phyloP scores from a whole-genome alignment of 2,329 filamentous ascomycete species.

The Fusarium citri region DNA sequence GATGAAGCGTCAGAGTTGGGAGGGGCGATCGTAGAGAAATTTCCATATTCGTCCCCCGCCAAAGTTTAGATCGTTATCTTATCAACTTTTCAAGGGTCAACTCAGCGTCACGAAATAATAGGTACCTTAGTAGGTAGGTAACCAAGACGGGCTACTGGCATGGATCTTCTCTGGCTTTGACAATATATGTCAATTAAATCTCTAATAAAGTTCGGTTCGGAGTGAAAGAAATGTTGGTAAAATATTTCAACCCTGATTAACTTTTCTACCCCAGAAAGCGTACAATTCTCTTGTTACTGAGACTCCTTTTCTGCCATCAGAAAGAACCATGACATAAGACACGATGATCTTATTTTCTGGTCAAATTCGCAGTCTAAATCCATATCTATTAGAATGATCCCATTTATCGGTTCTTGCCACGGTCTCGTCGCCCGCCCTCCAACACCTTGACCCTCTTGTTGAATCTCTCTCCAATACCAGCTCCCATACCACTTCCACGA shows the following conservation, averaged over 20 bases:
- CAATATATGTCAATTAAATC: too few species aligned
- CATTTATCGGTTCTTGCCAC: conserved; percentile 56
- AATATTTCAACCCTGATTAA: neutral
- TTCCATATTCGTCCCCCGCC: conserved; percentile 40
- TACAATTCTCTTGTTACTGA: neutral
- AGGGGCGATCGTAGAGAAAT: conserved; percentile 37
- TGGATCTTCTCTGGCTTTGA: neutral
- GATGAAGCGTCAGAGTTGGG: conserved; percentile 2
- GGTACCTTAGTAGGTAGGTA: too few species aligned
- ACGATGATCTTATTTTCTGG: neutral
- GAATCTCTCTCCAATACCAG: conserved; percentile 78
- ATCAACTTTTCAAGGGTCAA: conserved; percentile 17
- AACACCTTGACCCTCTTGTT: conserved; percentile 74
- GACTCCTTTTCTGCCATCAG: conserved; percentile 3
- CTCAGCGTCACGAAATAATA: neutral
- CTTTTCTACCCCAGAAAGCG: neutral
- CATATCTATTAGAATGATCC: conserved; percentile 17
- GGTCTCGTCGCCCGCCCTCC: conserved; percentile 59
- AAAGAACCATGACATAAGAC: neutral
- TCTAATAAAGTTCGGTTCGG: neutral
- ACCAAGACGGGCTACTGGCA: neutral
- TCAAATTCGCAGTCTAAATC: neutral
- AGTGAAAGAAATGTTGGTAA: neutral
- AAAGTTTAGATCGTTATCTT: conserved; percentile 41
- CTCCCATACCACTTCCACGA: conserved; percentile 68